Evolutionary conservation across 805 yeast species (phyloP), one percentile per base, ranked within the genome.

Genomic region (Pichia heedii): DNA sequence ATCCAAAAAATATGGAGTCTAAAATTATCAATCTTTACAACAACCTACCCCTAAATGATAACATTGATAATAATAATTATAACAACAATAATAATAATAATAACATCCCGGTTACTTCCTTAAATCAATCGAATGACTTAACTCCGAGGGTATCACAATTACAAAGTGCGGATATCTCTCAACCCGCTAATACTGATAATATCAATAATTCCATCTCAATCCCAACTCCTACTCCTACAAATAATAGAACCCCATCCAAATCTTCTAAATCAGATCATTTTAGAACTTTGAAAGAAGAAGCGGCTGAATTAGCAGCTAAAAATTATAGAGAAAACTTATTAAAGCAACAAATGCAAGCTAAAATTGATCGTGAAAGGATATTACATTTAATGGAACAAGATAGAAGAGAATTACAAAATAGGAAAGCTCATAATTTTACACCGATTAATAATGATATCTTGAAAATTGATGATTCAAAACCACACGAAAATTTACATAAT

Each of bases 321-420:
- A 61, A 49, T 32, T 69, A 69, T 41, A 61, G 64, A 40, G 69
- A 70, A 33, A 68, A 68, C 37, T 57, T 65, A 26, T 47, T 58
- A 3, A 61, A 58, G 41, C 63, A 68, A 39, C 64, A 61, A 29
- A 50, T 51, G 39, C 54, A 57, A 10, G 77, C 66, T 5, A 55
- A 52, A 19, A 71, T 70, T 37, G 89, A 83, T 47, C 70, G 73
- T 33, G 70, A 73, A 42, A 66, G 87, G 21, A 71, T 83, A 12
- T 56, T 77, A 41, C 65, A 66, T 39, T 60, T 80, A 19, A 59
- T 83, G 37, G 62, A 70, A 46, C 69, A 74, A 2, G 86, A 80
- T 54, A 63, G 72, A 44, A 45, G 42, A 33, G 61, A 58, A 37
- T 47, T 48, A 33, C 36, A 41, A 20, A 39, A 36, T 9, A 50